Evolutionary conservation across 805 yeast genomes (phyloP), one percentile per base, ranked within the genome.

Genomic region (Starmerella ratchasimensis): DNA sequence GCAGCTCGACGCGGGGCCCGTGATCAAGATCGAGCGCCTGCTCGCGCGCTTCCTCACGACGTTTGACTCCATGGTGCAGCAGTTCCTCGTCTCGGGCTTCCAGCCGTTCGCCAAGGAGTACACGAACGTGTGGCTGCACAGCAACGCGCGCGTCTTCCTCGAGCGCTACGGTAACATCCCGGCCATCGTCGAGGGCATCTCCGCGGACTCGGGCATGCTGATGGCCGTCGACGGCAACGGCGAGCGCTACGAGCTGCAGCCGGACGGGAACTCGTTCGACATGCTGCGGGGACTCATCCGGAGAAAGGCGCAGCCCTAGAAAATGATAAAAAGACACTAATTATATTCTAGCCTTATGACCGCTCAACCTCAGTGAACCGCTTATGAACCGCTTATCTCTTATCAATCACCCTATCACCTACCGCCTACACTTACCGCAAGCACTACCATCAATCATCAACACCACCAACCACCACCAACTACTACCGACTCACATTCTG

Each of bases 191-290:
- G 60, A 66, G 28, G 98, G 98, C 1, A 86, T 90, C 31, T 76
- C 93, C 0, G 62, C 66, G 2, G 94, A 84, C 38, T 80, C 76
- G 58, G 99, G 98, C 0, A 63, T 86, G 61, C 60, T 90, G 41
- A 58, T 75, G 11, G 98, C 81, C 2, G 75, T 72, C 42, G 69
- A 69, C 34, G 47, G 58, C 4, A 72, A 76, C 1, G 80, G 82
- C 0, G 66, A 62, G 29, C 61, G 52, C 4, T 75, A 68, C 46
- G 78, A 82, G 48, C 61, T 90, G 33, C 96, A 86, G 56, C 97
- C 99, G 0, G 98, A 90, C 58, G 98, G 99, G 1, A 90, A 90
- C 55, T 82, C 96, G 3, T 90, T 90, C 53, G 97, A 90, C 56
- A 86, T 90, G 68, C 80, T 90, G 62, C 78, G 70, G 48, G 97